Evolutionary conservation across 176 grass and related monocot genomes (phyloP).

Genomic region (Zizania latifolia): DNA sequence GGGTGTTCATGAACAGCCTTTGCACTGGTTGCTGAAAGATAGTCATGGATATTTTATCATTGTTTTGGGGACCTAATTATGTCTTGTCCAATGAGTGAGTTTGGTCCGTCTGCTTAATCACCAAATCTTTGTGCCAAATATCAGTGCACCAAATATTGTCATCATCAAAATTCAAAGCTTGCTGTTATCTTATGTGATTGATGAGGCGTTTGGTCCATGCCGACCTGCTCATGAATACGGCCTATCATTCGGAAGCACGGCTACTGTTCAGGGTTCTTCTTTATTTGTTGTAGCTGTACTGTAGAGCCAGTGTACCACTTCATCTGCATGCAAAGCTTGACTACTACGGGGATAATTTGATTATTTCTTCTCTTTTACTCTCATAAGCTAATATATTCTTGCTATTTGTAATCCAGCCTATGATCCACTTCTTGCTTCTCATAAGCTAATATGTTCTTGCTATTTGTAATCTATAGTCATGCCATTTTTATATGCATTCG

Average conservation of each 20-base stretch:
- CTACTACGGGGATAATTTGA: neutral
- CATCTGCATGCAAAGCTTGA: neutral
- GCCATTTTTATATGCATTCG: neutral
- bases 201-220: slow-evolving; percentile 26
- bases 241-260: slow-evolving; percentile 19
- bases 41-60: neutral
- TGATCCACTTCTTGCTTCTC: neutral
- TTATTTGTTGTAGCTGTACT: slow-evolving; percentile 22
- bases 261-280: slow-evolving; percentile 22
- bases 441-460: too few species aligned
- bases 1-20: neutral
- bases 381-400: neutral
- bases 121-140: neutral
- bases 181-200: slow-evolving; percentile 13
- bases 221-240: neutral
- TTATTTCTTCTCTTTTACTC: neutral
- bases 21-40: neutral
- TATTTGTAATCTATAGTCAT: neutral
- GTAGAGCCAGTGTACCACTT: neutral
- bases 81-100: slow-evolving; percentile 36
- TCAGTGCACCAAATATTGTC: slow-evolving; percentile 26
- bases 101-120: slow-evolving; percentile 13
- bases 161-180: too few species aligned
- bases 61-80: slow-evolving; percentile 1
- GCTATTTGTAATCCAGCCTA: neutral